Evolutionary conservation across 371 early-diverging fungal genomes (phyloP), one percentile per base, ranked within the genome.

Genomic region (Rhizopus stolonifer): DNA sequence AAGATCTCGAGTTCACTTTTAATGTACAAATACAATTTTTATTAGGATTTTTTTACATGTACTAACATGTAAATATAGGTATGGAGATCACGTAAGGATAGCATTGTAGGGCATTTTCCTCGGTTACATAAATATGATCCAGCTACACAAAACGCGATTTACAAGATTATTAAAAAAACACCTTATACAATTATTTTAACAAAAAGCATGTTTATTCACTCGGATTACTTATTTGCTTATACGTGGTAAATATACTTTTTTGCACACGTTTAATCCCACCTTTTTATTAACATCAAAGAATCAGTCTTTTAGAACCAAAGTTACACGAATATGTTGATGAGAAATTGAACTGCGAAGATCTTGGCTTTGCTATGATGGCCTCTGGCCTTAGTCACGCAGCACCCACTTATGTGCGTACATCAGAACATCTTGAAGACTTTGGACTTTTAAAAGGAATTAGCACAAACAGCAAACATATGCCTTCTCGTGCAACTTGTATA

Each of bases 171-270:
- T 13, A 43, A 56, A 1, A 43, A 49, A 24, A 58, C 52, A 3
- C 64, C 54, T 13, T 79, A 74, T 31, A 61, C 63, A 13, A 69
- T 79, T 17, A 49, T 76, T 4, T 49, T 79, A 21, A 79, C 79
- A 17, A 79, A 79, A 42, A 69, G 68, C 52, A 79, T 79, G 79
- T 76, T 75, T 65, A 48, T 69, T 14, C 58, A 62, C 24, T 64
- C 71, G 1, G 76, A 79, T 1, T 72, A 69, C n/a, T 49, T 79
- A 15, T 75, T 65, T 40, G 53, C 61, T 25, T 79, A 71, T 46
- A 76, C 79, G 11, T 79, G 71, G 71, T 67, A 62, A 62, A 36
- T n/a, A 21, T 46, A 24, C 13, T 11, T 18, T n/a, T 56, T 21
- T 38, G 13, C 3, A n/a, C 32, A 34, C 9, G 5, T 22, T 34